These are phyloP conservation scores for Escovopsis sp. DNA, from an alignment of 2,329 filamentous ascomycete species.

Conservation along the genomic window DNA sequence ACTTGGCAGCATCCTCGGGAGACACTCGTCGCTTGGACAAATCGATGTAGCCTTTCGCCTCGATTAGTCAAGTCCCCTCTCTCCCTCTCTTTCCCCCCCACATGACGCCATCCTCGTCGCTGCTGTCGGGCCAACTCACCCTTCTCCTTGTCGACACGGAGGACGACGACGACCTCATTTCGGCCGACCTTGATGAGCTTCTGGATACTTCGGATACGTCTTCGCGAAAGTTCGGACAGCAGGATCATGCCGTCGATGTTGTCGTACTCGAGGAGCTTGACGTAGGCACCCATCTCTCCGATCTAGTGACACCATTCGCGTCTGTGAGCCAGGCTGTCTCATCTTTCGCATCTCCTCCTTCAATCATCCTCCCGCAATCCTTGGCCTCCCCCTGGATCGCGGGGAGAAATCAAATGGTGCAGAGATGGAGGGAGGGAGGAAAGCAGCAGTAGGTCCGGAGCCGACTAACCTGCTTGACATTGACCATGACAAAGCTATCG, in stretches of 20 bases:
- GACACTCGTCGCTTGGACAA: slow-evolving; percentile 96
- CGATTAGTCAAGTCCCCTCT: neutral
- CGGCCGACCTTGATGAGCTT: slow-evolving; percentile 96
- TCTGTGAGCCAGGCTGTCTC: neutral
- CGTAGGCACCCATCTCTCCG: slow-evolving; percentile 99
- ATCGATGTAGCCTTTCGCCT: slow-evolving; percentile 67
- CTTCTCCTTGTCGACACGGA: slow-evolving; percentile 99
- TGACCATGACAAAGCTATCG: slow-evolving; percentile 99
- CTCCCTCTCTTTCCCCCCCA: too few relatives aligned
- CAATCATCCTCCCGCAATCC: neutral
- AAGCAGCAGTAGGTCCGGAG: too few relatives aligned
- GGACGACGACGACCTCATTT: slow-evolving; percentile 96
- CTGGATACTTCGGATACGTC: slow-evolving; percentile 97
- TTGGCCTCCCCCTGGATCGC: neutral
- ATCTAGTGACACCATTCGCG: slow-evolving; percentile 42
- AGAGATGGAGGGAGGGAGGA: too few relatives aligned
- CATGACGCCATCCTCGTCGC: slow-evolving; percentile 3
- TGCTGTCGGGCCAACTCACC: slow-evolving; percentile 33
- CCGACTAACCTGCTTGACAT: slow-evolving; percentile 76
- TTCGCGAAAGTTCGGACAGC: slow-evolving; percentile 88
- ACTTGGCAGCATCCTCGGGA: slow-evolving; percentile 94
- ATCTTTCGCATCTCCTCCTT: neutral
- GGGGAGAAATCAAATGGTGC: too few relatives aligned
- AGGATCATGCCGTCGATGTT: slow-evolving; percentile 99
- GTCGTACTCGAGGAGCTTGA: slow-evolving; percentile 98